These are phyloP conservation scores for Pythium monospermum DNA, from an alignment of 352 stramenopile genomes.

Conservation along the genomic window DNA sequence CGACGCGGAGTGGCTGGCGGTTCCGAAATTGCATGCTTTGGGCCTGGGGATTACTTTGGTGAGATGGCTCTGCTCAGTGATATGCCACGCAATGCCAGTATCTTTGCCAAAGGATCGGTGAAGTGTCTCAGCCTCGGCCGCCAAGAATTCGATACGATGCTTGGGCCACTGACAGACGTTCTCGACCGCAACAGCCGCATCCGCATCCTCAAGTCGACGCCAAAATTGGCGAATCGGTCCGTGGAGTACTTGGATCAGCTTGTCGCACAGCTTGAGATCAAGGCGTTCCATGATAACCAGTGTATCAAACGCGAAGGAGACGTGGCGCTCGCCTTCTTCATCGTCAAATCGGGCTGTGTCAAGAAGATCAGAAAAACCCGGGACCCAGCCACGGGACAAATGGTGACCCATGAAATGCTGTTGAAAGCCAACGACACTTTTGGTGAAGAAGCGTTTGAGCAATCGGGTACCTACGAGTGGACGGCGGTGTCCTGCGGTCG, in stretches of 20 bases:
- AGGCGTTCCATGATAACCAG: constrained; percentile 62
- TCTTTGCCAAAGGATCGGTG: constrained; percentile 52
- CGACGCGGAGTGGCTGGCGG: constrained; percentile 1
- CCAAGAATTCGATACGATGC: constrained; percentile 74
- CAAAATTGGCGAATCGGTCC: constrained; percentile 48
- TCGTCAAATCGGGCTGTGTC: constrained; percentile 72
- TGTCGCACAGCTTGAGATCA: constrained; percentile 74
- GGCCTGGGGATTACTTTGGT: constrained; percentile 86
- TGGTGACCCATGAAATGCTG: constrained; percentile 36
- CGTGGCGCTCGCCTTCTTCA: constrained; percentile 59
- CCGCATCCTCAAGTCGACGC: constrained; percentile 56
- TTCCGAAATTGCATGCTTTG: constrained; percentile 47
- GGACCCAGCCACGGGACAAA: constrained; percentile 26
- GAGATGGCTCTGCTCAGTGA: constrained; percentile 89
- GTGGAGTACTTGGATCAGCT: constrained; percentile 59
- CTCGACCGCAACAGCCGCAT: constrained; percentile 67
- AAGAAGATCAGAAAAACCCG: constrained; percentile 54
- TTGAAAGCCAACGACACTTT: constrained; percentile 79
- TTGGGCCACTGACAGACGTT: constrained; percentile 69
- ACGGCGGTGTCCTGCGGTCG: constrained; percentile 57
- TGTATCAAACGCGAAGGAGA: constrained; percentile 57
- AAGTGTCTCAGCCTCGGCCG: constrained; percentile 68
- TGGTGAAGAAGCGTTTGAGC: constrained; percentile 52
- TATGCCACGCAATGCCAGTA: constrained; percentile 77
- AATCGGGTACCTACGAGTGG: constrained; percentile 42